Evolutionary conservation across 1,284 basidiomycete species (phyloP), one percentile per base, ranked within the genome.

Genomic region (Fomitiporia mediterranea): DNA sequence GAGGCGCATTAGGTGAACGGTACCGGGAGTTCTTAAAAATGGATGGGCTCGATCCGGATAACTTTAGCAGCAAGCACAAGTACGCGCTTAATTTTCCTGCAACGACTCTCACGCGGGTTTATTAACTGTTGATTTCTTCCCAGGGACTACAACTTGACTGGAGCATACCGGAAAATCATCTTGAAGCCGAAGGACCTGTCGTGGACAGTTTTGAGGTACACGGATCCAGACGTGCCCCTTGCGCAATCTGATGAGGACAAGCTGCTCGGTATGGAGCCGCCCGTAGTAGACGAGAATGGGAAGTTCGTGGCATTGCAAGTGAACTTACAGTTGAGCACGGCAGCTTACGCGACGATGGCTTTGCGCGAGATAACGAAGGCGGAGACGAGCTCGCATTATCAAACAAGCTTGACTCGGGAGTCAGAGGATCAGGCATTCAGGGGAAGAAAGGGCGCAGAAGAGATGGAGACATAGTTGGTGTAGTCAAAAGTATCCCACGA

Each of bases 311-410:
- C 94, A 1, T 72, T 97, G 35, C 92, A 94, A 66, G 82, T 97
- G 55, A 74, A 83, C 49, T 72, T 96, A 57, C 82, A 80, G 11
- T 78, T 98, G 19, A 91, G 90, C 21, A 91, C 91, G 2, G 88
- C 91, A 2, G 89, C 91, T 2, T 98, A 96, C 70, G 94, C 94
- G 1, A 98, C 94, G 2, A 98, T 98, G 94, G 94, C 94, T 3
- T 70, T 98, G 61, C 82, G 94, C 44, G 93, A 96, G 70, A 84
- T 96, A 43, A 96, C 93, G 11, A 94, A 94, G 72, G 89, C 88
- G 38, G 92, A 95, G 65, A 97, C 94, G 9, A 91, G 90, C 63
- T 86, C 90, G 6, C 91, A 92, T 69, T 86, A 84, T 68, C 93
- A 96, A 70, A 89, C 82, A 17, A 77, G 75, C 58, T 77, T 96